phyloP scores from a whole-genome alignment of 1,284 basidiomycete species.

The Malassezia pachydermatis region DNA sequence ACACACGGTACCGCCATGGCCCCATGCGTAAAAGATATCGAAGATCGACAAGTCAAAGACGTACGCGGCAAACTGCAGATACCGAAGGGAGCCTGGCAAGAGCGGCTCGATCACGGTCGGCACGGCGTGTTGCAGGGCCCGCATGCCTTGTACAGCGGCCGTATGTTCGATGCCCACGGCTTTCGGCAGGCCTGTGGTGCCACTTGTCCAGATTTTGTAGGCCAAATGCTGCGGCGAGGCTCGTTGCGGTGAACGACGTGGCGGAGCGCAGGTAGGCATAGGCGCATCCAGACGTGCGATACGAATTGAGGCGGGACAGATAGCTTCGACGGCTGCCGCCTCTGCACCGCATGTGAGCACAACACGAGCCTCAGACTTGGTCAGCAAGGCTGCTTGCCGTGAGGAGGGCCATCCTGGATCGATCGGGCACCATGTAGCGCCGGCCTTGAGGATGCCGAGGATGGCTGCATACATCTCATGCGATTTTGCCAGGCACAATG shows the following conservation, averaged over 20 bases:
- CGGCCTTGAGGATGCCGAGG: constrained; percentile 41
- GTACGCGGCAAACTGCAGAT: constrained; percentile 48
- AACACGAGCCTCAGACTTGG: constrained; percentile 34
- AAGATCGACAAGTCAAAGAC: constrained; percentile 47
- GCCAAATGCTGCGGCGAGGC: constrained; percentile 14
- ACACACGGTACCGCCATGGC: constrained; percentile 42
- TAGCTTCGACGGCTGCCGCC: constrained; percentile 17
- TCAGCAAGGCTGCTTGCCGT: constrained; percentile 43
- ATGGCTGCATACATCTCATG: constrained; percentile 38
- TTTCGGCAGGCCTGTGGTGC: constrained; percentile 49
- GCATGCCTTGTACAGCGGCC: constrained; percentile 45
- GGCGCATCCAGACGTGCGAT: background rate
- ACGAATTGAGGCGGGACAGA: background rate
- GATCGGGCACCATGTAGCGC: constrained; percentile 49
- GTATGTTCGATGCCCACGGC: constrained; percentile 44
- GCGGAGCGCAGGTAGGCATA: background rate
- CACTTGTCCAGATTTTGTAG: constrained; percentile 49
- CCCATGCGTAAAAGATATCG: constrained; percentile 47
- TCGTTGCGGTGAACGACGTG: constrained; percentile 1
- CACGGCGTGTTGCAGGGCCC: constrained; percentile 38
- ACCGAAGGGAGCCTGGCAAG: constrained; percentile 26
- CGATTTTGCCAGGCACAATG: constrained; percentile 39
- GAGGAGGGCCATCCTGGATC: constrained; percentile 45
- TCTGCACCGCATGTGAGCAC: constrained; percentile 20
- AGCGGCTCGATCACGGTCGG: constrained; percentile 18